Evolutionary conservation across 495 filamentous ascomycete genomes (phyloP).

Genomic region (Aspergillus steynii): DNA sequence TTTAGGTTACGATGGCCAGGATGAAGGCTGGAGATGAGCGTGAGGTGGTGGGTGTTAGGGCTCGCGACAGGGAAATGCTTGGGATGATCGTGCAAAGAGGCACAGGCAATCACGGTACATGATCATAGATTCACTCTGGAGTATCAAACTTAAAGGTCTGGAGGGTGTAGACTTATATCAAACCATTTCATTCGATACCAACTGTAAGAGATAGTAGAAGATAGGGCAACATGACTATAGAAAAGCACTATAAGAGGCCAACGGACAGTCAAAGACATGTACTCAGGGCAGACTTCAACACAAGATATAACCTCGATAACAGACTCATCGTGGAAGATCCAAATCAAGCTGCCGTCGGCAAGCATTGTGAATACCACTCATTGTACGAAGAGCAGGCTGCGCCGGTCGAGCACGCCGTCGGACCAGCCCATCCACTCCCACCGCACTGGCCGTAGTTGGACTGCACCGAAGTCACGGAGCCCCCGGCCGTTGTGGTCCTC

Average conservation of each 20-base stretch:
- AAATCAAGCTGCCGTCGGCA: constrained; percentile 19
- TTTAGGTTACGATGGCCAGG: not conserved
- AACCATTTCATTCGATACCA: too few species aligned
- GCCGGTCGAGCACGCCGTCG: constrained; percentile 43
- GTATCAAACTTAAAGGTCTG: not conserved
- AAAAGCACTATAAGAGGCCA: too few species aligned
- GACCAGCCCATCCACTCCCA: constrained; percentile 45
- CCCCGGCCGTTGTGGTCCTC: constrained; percentile 12
- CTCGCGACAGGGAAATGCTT: too few species aligned
- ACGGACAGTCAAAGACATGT: too few species aligned
- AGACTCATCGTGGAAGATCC: not conserved
- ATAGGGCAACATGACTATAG: too few species aligned
- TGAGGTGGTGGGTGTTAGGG: not conserved
- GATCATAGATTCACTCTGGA: not conserved
- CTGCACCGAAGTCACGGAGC: constrained; percentile 20
- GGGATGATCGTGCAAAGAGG: not conserved
- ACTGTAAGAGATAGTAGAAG: too few species aligned
- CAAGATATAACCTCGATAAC: not conserved
- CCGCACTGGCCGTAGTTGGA: constrained; percentile 50
- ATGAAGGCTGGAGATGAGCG: not conserved
- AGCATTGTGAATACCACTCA: constrained; percentile 53
- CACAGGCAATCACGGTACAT: not conserved
- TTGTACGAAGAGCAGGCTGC: constrained; percentile 45
- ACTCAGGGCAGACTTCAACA: not conserved
- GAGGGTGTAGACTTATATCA: too few species aligned